Percentiles rank a stretch among this genome's conserved stretches.
These are phyloP conservation scores for Gossypium herbaceum DNA, from an alignment of 345 rosid genomes.

Conservation along the genomic window DNA sequence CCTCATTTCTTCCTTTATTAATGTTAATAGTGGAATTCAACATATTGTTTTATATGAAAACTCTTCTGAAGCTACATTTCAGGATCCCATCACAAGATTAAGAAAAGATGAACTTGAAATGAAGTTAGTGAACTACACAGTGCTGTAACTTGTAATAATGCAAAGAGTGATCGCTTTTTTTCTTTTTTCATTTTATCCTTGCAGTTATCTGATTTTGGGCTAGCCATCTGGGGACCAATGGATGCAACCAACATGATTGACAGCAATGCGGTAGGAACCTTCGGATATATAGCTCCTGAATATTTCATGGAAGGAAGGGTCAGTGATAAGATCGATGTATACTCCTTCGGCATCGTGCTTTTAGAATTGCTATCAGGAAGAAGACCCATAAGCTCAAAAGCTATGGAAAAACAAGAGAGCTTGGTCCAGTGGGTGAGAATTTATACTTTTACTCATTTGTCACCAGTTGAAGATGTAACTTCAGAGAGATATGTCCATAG, in stretches of 20 bases:
- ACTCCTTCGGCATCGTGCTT: slow-evolving; percentile 53
- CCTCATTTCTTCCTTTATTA: background rate
- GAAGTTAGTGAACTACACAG: background rate
- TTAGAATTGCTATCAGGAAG: slow-evolving; percentile 51
- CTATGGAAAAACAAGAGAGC: slow-evolving; percentile 27
- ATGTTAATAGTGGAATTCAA: background rate
- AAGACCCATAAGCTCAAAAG: slow-evolving; percentile 29
- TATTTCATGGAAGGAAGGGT: slow-evolving; percentile 50
- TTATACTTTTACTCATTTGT: background rate
- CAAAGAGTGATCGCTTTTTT: background rate
- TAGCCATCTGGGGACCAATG: slow-evolving; percentile 47
- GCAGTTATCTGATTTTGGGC: slow-evolving; percentile 56
- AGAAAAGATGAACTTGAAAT: background rate
- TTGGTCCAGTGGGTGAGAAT: slow-evolving; percentile 49
- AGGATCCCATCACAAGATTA: background rate
- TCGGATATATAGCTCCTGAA: slow-evolving; percentile 60
- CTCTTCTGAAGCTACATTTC: background rate
- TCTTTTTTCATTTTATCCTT: background rate
- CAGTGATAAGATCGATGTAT: slow-evolving; percentile 45
- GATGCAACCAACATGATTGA: slow-evolving; percentile 25
- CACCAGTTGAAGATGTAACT: background rate
- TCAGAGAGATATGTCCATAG: too few species aligned
- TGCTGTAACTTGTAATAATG: background rate
- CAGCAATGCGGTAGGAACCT: slow-evolving; percentile 44
- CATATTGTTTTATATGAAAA: background rate